These are phyloP conservation scores for Fomitopsis schrenkii DNA, from an alignment of 1,284 basidiomycete species.

Conservation along the genomic window DNA sequence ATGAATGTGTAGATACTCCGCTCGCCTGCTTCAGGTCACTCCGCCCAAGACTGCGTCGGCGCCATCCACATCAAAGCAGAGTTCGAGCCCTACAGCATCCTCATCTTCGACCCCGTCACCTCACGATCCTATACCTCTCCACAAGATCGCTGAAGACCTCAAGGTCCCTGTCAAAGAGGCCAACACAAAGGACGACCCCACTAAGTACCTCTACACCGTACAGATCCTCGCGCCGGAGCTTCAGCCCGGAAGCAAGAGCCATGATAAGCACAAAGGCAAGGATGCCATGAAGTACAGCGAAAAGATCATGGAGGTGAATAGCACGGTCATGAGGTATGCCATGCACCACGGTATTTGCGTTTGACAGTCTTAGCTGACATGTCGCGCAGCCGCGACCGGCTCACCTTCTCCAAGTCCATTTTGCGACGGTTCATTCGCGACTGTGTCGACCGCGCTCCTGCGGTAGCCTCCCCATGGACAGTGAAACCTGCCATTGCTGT, in stretches of 20 bases:
- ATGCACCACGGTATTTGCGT: neutral
- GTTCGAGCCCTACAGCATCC: conserved; percentile 21
- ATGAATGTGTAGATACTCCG: conserved; percentile 61
- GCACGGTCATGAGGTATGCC: conserved; percentile 72
- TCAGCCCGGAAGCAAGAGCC: conserved; percentile 59
- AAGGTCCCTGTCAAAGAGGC: conserved; percentile 72
- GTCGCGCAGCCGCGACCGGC: conserved; percentile 78
- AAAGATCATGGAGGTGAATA: conserved; percentile 80
- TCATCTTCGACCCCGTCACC: conserved; percentile 26
- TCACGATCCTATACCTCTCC: conserved; percentile 33
- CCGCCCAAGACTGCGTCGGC: conserved; percentile 41
- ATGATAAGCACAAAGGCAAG: conserved; percentile 41
- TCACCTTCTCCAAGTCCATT: conserved; percentile 95
- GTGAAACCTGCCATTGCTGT: conserved; percentile 84
- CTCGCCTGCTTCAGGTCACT: conserved; percentile 70
- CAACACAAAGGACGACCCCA: conserved; percentile 71
- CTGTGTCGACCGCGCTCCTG: conserved; percentile 86
- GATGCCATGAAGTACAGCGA: conserved; percentile 50
- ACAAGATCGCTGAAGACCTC: conserved; percentile 79
- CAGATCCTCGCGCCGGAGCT: conserved; percentile 78
- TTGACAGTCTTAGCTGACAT: neutral
- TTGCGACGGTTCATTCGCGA: conserved; percentile 94
- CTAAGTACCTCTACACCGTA: conserved; percentile 84
- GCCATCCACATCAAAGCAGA: conserved; percentile 17
- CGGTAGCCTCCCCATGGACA: conserved; percentile 92